Evolutionary conservation across 1,139 yeast species (phyloP), one percentile per base, ranked within the genome.

Genomic region (Yamadazyma diospyri): DNA sequence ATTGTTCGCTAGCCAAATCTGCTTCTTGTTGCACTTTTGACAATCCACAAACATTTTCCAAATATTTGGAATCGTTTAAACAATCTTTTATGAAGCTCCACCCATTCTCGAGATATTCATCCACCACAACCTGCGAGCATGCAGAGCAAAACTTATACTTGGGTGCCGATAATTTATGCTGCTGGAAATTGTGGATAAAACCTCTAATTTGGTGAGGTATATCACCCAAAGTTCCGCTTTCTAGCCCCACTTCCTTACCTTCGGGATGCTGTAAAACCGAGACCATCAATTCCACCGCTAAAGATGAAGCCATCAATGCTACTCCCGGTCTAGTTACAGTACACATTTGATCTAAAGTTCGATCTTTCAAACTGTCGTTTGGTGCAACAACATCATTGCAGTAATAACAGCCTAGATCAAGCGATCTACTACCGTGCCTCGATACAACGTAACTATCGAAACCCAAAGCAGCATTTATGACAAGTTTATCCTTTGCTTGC

Each of bases 311-410:
- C 57, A 87, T 63, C 49, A 84, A 63, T 0, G 98, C 95, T 0
- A 83, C 89, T 0, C 99, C 98, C 0, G 99, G 98, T 28, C 98
- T 65, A 0, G 98, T 92, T 1, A 92, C 98, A 0, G 98, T 92
- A 53, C 99, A 92, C 97, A 92, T 92, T 55, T 92, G 97, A 57
- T 92, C 99, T 39, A 92, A 61, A 0, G 97, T 84, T 33, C 95
- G 67, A 50, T 88, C 94, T 0, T 86, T 71, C 12, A 86, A 61
- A 40, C 94, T 82, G 53, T 92, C 96, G 5, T 79, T 66, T 0
- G 99, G 98, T 0, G 97, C 97, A 30, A 88, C 89, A 6, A 92
- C 88, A 53, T 94, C 98, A 53, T 88, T 87, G 57, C 99, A 92
- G 55, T 81, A 92, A 59, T 92, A 92, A 55, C 99, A 92, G 0